Percentiles rank a stretch among this genome's conserved stretches.
Conservation (phyloP, 345 rosid genomes). For the Salix exigua region DNA sequence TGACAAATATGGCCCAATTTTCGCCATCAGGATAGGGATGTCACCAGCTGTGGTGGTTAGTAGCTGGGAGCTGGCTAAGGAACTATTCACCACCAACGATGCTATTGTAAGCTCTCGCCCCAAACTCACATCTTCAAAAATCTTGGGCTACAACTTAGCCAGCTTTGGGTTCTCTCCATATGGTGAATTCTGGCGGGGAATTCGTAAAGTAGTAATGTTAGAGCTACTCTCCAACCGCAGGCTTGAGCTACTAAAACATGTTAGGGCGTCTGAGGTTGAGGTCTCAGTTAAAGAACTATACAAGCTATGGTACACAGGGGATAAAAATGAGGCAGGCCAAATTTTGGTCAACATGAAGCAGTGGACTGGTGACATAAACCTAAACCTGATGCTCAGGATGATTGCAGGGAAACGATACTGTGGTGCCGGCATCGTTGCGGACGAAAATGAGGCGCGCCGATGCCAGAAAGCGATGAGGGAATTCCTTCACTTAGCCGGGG, state of each 20-base stretch:
- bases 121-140: background rate
- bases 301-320: conserved; percentile 9
- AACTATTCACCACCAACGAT: conserved; percentile 37
- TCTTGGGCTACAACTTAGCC: conserved; percentile 27
- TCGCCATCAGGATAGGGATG: conserved; percentile 34
- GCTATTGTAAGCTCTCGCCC: conserved; percentile 30
- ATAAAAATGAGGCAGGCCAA: background rate
- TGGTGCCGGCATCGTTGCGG: conserved; percentile 7
- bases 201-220: conserved; percentile 24
- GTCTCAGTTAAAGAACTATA: conserved; percentile 18
- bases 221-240: conserved; percentile 31
- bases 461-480: conserved; percentile 14
- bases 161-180: conserved; percentile 29
- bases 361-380: conserved; percentile 26
- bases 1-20: conserved; percentile 39
- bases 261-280: conserved; percentile 18
- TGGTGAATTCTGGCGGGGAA: conserved; percentile 34
- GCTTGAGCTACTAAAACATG: conserved; percentile 26
- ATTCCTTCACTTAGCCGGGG: background rate
- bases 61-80: conserved; percentile 31
- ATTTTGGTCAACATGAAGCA: conserved; percentile 30
- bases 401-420: conserved; percentile 33
- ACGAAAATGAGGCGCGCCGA: conserved; percentile 16
- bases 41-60: conserved; percentile 36
- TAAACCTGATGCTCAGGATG: conserved; percentile 27